phyloP scores from a whole-genome alignment of 371 early-diverging fungal genomes.

The Nematocida displodere region DNA sequence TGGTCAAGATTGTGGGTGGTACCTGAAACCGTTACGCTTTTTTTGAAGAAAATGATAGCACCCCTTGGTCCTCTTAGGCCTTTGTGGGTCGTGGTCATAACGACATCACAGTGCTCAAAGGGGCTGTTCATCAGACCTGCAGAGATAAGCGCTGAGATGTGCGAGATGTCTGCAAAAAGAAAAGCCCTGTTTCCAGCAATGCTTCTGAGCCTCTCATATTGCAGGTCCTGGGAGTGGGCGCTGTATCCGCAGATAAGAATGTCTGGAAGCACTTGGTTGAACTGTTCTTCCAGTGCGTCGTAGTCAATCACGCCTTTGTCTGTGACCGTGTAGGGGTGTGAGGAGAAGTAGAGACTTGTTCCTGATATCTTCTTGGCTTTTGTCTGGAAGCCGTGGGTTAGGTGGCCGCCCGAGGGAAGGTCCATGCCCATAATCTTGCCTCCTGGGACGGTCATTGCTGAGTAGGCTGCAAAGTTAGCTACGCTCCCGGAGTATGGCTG shows the following conservation, averaged over 20 bases:
- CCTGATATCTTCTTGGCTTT: constrained; percentile 89
- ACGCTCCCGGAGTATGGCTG: constrained; percentile 86
- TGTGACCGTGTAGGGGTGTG: constrained; percentile 85
- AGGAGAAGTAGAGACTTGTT: constrained; percentile 89
- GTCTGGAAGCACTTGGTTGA: constrained; percentile 84
- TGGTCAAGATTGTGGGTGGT: constrained; percentile 74
- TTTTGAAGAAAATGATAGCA: constrained; percentile 86
- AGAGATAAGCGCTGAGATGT: constrained; percentile 71
- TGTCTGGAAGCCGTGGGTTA: constrained; percentile 96
- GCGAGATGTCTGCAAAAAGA: constrained; percentile 93
- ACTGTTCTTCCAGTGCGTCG: constrained; percentile 75
- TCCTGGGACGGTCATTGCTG: constrained; percentile 85
- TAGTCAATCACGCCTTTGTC: constrained; percentile 83
- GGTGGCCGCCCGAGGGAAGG: constrained; percentile 93
- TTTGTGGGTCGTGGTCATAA: constrained; percentile 97
- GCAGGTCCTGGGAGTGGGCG: constrained; percentile 87
- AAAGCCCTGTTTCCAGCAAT: constrained; percentile 76
- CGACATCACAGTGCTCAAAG: constrained; percentile 88
- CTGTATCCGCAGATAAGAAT: constrained; percentile 92
- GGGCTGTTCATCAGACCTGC: constrained; percentile 67
- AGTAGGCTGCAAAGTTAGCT: constrained; percentile 91
- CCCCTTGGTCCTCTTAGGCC: constrained; percentile 95
- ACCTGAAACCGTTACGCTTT: constrained; percentile 68
- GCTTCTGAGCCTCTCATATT: constrained; percentile 68
- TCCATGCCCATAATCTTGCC: constrained; percentile 97